Base-by-base conservation (phyloP, 179 eudicot genomes). In the Monotropa hypopitys region DNA sequence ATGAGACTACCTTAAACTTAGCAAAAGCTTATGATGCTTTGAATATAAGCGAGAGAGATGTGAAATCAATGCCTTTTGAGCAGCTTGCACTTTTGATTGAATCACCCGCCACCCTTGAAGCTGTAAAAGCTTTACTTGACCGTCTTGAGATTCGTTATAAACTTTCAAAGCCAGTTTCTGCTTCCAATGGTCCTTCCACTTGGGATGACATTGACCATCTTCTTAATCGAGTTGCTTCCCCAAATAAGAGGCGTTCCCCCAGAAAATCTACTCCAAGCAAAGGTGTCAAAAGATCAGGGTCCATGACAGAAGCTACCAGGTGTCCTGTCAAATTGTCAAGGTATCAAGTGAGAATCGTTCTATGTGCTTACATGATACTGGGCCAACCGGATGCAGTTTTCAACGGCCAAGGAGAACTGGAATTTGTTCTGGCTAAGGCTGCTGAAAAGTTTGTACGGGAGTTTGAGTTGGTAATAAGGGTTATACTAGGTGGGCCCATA, bases 301-400 rank as follows among this genome's bases (percentile, higher is more conserved):
- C 88, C 47, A 54, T 71, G n/a, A 73, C 75, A 76, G 88, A 83
- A 73, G 81, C 76, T 45, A 21, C 83, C 33, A 83, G 84, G 78
- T 80, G 79, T 74, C 78, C 80, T 21, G 77, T 63, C 30, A 87
- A 81, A 53, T 74, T 87, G 72, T 85, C 97, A 26, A 90, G 99
- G 84, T 95, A 95, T 84, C 94, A 89, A 78, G 96, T 88, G 82
- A 88, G 99, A 83, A 81, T 93, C 73, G 92, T 88, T 72, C 91
- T 95, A 30, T 95, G 98, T 85, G 98, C 99, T 35, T 95, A 89
- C 78, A 93, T 95, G 99, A 87, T 95, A 74, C 61, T 93, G 78
- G 96, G 96, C 1, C 99, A 95, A 69, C 99, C 99, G 4, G 97
- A 93, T 86, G 95, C 97, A 73, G 99, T 95, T 76, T 90, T 95